Conservation (phyloP, 1,284 basidiomycete species). For the Heterobasidion parviporum region DNA sequence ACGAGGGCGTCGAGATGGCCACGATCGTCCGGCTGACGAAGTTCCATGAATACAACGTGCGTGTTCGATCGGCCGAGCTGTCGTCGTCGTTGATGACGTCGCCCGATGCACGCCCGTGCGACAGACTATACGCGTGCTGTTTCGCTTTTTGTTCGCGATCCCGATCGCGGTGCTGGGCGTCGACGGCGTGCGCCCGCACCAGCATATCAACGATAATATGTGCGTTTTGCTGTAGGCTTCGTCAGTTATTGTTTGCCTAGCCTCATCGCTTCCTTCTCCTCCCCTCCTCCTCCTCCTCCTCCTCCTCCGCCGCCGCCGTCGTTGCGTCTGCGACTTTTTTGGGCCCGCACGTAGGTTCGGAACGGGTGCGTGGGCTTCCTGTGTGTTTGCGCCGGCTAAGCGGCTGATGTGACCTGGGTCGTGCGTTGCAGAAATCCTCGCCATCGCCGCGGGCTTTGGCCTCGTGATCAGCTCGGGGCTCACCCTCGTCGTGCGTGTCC, state of each 20-base stretch:
- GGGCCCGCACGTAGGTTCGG: constrained; percentile 13
- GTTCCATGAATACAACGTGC: constrained; percentile 71
- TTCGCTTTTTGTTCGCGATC: constrained; percentile 59
- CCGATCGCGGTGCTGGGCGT: constrained; percentile 57
- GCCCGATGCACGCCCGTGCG: neutral
- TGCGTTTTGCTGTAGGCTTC: no score
- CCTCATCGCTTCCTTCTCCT: no score
- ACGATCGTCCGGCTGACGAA: constrained; percentile 66
- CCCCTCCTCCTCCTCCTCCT: no score
- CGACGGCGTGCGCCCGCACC: constrained; percentile 55
- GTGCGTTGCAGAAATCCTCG: constrained; percentile 48
- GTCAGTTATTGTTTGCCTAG: no score
- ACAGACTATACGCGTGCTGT: constrained; percentile 60
- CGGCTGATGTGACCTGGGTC: neutral
- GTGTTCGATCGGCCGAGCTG: constrained; percentile 21
- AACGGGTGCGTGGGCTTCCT: constrained; percentile 26
- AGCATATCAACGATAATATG: constrained; percentile 57
- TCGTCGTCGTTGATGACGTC: neutral
- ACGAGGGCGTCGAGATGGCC: constrained; percentile 48
- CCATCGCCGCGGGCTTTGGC: constrained; percentile 51
- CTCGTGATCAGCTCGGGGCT: constrained; percentile 59
- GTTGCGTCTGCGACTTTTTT: no score
- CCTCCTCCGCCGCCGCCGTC: no score
- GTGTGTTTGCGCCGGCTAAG: neutral
- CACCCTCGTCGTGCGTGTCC: constrained; percentile 59